Base-by-base conservation (phyloP, 805 yeast species). In the Lipomyces oligophaga region DNA sequence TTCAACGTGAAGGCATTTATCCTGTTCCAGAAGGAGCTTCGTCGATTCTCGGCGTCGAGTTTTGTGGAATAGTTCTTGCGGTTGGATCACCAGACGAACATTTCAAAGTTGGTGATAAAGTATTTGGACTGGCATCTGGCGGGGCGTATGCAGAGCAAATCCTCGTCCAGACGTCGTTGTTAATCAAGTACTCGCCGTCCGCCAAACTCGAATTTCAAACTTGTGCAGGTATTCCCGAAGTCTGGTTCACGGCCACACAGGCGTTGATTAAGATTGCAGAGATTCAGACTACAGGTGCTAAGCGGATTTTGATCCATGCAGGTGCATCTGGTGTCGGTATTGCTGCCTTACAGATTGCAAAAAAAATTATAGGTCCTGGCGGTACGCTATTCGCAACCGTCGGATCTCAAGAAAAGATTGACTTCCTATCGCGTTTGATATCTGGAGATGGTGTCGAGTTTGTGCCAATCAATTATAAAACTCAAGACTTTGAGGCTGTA, bases 131-230 rank as follows among this genome's bases (percentile, higher is more conserved):
- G 18, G 63, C 56, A 1, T 47, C 53, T 4, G 70, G 70, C 8
- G 73, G 73, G 5, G 66, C 71, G 3, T 66, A 65, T 43, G 69
- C 71, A 5, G 66, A 67, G 52, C 62, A 56, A 35, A 62, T 67
- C 13, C 60, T 54, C 2, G 63, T 67, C 35, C 52, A 61, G 18
- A 33, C 57, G 3, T 41, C 43, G 20, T 58, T 61, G 8, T 45
- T 68, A 31, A 38, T 57, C 16, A 52, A 48, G 6, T 41, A 58
- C 11, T 68, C 69, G 4, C 45, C 18, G 15, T 16, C 25, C 27
- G 20, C 38, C 34, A 1, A 51, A 3, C 18, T 67, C 35, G 34
- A 58, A 7, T 45, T 56, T 39, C 48, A 47, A 1, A 54, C 52
- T 10, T 68, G 68, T 1, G 68, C 70, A 1, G 57, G 63, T 0